Evolutionary conservation across 2,329 filamentous ascomycete genomes (phyloP), one percentile per base, ranked within the genome.

Genomic region (Alternaria hordeiaustralica): DNA sequence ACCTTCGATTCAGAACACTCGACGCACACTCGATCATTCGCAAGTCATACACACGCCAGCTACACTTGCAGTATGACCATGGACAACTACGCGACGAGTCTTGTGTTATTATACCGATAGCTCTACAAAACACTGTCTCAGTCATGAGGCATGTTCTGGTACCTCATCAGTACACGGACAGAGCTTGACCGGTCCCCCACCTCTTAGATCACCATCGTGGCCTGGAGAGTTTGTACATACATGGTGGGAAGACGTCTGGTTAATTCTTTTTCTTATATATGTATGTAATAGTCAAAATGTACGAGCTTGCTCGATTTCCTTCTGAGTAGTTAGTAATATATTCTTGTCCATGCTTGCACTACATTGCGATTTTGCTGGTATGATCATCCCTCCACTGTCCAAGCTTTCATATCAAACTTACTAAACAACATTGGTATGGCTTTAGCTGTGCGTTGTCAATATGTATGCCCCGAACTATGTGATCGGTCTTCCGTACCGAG

Each of bases 171-270:
- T 43, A 56, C 20, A 25, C 18, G 41, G 15, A 54, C 21, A 61
- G 61, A 61, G 64, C 61, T 57, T 21, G 55, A 46, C 50, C 55
- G 21, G 55, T 49, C 33, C 64, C 58, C 55, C 23, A 58, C 54
- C 46, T 53, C 13, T 43, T 61, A 41, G n/a, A 30, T 15, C 46
- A n/a, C 36, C 50, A 59, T 49, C 18, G 8, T 18, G 51, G 10
- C 61, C 44, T 25, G 20, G 25, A 36, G 55, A 59, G 25, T 50
- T 59, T 64, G 50, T 47, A 30, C 53, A 23, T 36, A 44, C 4
- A 56, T 21, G 45, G 21, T 50, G 46, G 44, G 44, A 28, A 30
- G 54, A 60, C 47, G 30, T 41, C 60, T 55, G 51, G 62, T 64
- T 60, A 62, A 28, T 65, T 69, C 36, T 54, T 56, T 43, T 41